A percentile compares a stretch with the other conserved stretches of the same genome.
Evolutionary conservation across 129 eudicot species (phyloP).

Genomic region (Ambrosia artemisiifolia): DNA sequence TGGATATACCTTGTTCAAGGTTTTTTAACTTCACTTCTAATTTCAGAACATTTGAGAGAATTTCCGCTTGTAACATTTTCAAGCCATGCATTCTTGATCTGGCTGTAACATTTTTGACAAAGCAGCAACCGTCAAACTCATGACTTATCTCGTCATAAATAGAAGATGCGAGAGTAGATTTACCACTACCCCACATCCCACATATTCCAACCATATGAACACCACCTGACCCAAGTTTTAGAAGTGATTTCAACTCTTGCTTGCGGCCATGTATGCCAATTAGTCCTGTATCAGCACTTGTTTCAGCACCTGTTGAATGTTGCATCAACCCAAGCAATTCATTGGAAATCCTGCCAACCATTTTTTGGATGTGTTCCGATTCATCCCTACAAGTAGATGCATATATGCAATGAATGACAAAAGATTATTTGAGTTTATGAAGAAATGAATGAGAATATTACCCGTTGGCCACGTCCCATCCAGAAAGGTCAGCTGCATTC

Average conservation of each 20-base stretch:
- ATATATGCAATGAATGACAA: not conserved
- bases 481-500: not conserved
- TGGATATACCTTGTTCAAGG: not conserved
- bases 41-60: conserved; percentile 11
- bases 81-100: conserved; percentile 14
- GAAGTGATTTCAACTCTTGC: not conserved
- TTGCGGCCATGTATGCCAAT: conserved; percentile 10
- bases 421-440: no score
- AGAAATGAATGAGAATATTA: not conserved
- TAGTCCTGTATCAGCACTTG: not conserved
- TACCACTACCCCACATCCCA: conserved; percentile 31
- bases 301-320: not conserved
- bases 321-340: not conserved
- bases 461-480: not conserved
- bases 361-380: not conserved
- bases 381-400: conserved; percentile 14
- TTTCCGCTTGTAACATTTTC: conserved; percentile 5
- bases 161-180: conserved; percentile 25
- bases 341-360: not conserved
- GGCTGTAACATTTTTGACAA: not conserved
- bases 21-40: not conserved
- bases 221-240: conserved; percentile 14
- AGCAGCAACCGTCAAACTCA: conserved; percentile 17
- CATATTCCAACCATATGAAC: conserved; percentile 22
- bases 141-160: conserved; percentile 7